Evolutionary conservation across 345 rosid species (phyloP), one percentile per base, ranked within the genome.

Genomic region (Psidium guajava): DNA sequence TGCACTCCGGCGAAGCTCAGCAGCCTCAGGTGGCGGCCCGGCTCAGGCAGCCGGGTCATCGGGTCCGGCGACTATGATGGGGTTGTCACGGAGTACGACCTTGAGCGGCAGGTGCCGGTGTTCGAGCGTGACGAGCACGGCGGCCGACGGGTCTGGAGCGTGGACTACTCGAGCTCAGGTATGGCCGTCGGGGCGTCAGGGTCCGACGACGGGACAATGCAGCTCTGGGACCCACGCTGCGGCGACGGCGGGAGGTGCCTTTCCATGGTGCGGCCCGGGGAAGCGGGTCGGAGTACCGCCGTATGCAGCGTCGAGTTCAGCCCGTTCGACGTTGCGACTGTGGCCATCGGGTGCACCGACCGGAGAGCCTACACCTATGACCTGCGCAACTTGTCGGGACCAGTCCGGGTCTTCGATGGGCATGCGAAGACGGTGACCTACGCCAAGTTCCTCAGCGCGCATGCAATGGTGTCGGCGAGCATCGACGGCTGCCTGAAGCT

Each of bases 61-160:
- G 98, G 94, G 51, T 92, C 98, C 5, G 99, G 97, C 0, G 99
- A 96, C 86, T 96, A 96, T 85, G 99, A 96, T 81, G 99, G 99
- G 44, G 97, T 95, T 1, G 98, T 96, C 20, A 95, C 87, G 64
- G 99, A 96, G 86, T 95, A 96, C 54, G 95, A 95, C 86, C 90
- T 94, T 18, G 99, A 95, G 90, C 90, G 81, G 24, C 84, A 84
- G 77, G 55, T 89, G 3, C 95, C 99, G 11, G 82, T 91, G 21
- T 96, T 93, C 84, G 99, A 96, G 84, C 93, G 99, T 11, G 99
- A 96, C 84, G 99, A 96, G 88, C 99, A 96, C 83, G 98, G 98
- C 14, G 99, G 99, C 9, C 90, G 98, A 36, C 90, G 96, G 89
- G 93, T 96, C 36, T 94, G 98, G 99, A 95, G 97, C 92, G 90